Evolutionary conservation across 768 basidiomycete species (phyloP).

Genomic region (Gloeophyllum trabeum): DNA sequence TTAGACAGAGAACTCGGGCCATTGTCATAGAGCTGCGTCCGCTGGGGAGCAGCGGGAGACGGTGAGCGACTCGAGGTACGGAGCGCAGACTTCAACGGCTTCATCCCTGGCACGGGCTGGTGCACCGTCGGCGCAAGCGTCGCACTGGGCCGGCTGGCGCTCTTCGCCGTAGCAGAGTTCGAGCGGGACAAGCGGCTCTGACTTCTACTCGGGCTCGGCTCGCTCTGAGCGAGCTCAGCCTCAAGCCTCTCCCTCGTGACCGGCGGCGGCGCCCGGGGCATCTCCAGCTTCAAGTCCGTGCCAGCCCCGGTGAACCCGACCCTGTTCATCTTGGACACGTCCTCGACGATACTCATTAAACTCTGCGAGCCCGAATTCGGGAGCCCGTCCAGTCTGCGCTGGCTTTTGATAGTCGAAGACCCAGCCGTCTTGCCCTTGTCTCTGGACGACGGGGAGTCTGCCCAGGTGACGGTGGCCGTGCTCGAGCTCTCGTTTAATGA

Average conservation of each 20-base stretch:
- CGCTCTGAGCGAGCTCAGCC: too few species aligned
- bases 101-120: not conserved
- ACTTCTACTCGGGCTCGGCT: too few species aligned
- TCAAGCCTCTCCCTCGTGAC: too few species aligned
- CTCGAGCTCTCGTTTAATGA: too few species aligned
- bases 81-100: conserved; percentile 25
- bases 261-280: too few species aligned
- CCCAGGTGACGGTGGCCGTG: too few species aligned
- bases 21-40: not conserved
- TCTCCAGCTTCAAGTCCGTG: conserved; percentile 17
- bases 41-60: conserved; percentile 23
- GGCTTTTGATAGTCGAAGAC: not conserved
- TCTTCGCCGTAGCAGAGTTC: too few species aligned
- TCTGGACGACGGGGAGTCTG: too few species aligned
- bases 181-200: too few species aligned
- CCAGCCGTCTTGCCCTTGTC: too few species aligned
- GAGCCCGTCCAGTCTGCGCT: not conserved
- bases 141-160: too few species aligned
- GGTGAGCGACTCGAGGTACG: conserved; percentile 39
- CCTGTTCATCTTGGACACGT: conserved; percentile 33
- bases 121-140: too few species aligned
- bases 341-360: conserved; percentile 63
- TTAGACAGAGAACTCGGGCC: not conserved
- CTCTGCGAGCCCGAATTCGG: conserved; percentile 15
- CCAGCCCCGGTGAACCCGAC: conserved; percentile 14